Base-by-base conservation (phyloP, 73 alveolate genomes). In the Paramecium pentaurelia region DNA sequence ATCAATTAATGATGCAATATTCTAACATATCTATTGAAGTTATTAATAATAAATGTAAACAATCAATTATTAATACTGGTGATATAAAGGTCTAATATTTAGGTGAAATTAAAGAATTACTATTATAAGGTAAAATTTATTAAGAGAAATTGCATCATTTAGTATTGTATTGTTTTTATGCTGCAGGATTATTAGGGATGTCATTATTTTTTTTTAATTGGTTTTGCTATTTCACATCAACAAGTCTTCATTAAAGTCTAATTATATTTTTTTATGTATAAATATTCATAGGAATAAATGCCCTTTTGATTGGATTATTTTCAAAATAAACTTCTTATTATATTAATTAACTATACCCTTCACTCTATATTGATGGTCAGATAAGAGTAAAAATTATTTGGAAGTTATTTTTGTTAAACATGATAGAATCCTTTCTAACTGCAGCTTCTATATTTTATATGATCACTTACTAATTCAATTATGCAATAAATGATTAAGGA, bases 191-290 rank as follows among this genome's bases (percentile, higher is more conserved):
- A 4, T 36, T 89, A 3, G 94, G 92, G 4, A 47, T 89, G 88
- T 54, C 94, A 34, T 60, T 71, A 25, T 89, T 89, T 27, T 89
- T 71, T 54, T 89, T 71, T 58, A 89, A 89, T 83, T 89, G 94
- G 94, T 89, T 71, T 51, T 42, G 92, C 32, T 77, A 77, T 38
- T 89, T 89, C 68, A 89, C 94, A 37, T 88, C 92, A 42, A 89
- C 94, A 3, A 58, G 88, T 12, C 51, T 89, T 1, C 71, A 71
- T 47, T 71, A 22, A 28, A 58, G 88, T 6, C 25, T 89, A 5
- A 71, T 30, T 30, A 37, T 89, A 45, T 89, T 71, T 42, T 68
- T 89, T 1, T 89, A 45, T 47, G 18, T 47, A 25, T 49, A 71
- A 59, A 71, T 89, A 71, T 89, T 89, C n/a, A 54, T 71, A 14